Evolutionary conservation across 768 basidiomycete species (phyloP), one percentile per base, ranked within the genome.

Genomic region (Boletus insuetus): DNA sequence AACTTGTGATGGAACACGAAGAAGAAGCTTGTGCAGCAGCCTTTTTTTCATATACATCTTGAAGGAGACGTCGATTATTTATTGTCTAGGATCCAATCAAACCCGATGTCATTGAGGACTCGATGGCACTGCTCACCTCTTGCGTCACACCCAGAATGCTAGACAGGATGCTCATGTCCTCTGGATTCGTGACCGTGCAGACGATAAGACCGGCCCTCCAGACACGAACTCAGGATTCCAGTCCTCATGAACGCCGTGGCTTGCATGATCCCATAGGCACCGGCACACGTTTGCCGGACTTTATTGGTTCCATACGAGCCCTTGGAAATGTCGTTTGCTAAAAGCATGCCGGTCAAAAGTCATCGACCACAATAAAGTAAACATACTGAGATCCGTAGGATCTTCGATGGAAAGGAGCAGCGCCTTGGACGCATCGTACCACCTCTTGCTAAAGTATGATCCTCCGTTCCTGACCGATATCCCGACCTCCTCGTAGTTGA

Each of bases 301-400:
- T 86, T 87, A 26, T 80, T 75, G 59, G 97, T 91, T 34, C 83
- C 86, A 71, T 84, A 95, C 0, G 94, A 94, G 2, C 94, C 92
- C 49, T 81, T 83, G 0, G 94, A 93, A 26, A 98, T 92, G 72
- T 98, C 95, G 67, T 98, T 98, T 20, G 85, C 94, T 98, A 65
- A 2, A 41, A 51, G 40, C 37, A 24, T 46, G 46, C 51, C 40
- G 51, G 56, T 20, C n/a, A 26, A 29, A n/a, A 19, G 17, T 26
- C 13, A 42, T 40, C 37, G 31, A 29, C 45, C 19, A 48, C 19
- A 16, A 35, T 0, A 48, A 38, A 49, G 29, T n/a, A 6, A 7
- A 80, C 92, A 72, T 63, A 96, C 94, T 77, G 26, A 81, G 73
- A 73, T 98, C 94, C 14, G 86, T 88, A 12, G 97, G 97, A 72